Evolutionary conservation across 495 filamentous ascomycete genomes (phyloP).

Genomic region (Lophiostoma macrostomum): DNA sequence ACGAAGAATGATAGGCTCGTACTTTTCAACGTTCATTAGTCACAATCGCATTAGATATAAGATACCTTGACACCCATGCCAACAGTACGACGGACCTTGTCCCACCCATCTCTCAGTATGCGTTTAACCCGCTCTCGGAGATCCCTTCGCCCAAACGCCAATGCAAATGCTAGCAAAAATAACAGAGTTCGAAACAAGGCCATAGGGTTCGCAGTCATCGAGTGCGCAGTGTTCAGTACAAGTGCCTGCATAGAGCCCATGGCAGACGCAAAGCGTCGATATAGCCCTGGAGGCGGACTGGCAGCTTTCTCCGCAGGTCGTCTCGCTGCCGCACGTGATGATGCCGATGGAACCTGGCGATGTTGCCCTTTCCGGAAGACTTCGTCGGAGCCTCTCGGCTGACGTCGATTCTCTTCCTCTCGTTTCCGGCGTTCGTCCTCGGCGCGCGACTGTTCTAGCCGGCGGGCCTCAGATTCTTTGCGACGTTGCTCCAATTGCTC

Average conservation of each 20-base stretch:
- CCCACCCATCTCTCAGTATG: conserved; percentile 68
- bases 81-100: conserved; percentile 77
- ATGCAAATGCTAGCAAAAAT: conserved; percentile 76
- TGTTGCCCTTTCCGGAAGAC: conserved; percentile 18
- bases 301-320: conserved; percentile 41
- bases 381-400: conserved; percentile 33
- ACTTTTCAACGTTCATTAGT: too few species aligned
- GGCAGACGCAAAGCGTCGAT: conserved; percentile 49
- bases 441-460: conserved; percentile 57
- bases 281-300: conserved; percentile 43
- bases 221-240: conserved; percentile 58
- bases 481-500: conserved; percentile 52
- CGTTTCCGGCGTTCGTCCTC: conserved; percentile 51
- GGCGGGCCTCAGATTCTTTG: conserved; percentile 54
- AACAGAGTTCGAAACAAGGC: conserved; percentile 70
- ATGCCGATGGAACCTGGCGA: conserved; percentile 31
- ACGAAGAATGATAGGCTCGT: too few species aligned
- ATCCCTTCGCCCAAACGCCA: conserved; percentile 70
- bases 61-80: conserved; percentile 98
- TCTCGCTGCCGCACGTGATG: conserved; percentile 27
- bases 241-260: conserved; percentile 57
- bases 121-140: conserved; percentile 71
- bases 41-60: conserved; percentile 65
- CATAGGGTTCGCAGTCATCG: conserved; percentile 69
- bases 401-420: conserved; percentile 38